Percentiles rank a stretch among this genome's conserved stretches.
phyloP scores from a whole-genome alignment of 805 yeast genomes.

The Starmera amethionina region DNA sequence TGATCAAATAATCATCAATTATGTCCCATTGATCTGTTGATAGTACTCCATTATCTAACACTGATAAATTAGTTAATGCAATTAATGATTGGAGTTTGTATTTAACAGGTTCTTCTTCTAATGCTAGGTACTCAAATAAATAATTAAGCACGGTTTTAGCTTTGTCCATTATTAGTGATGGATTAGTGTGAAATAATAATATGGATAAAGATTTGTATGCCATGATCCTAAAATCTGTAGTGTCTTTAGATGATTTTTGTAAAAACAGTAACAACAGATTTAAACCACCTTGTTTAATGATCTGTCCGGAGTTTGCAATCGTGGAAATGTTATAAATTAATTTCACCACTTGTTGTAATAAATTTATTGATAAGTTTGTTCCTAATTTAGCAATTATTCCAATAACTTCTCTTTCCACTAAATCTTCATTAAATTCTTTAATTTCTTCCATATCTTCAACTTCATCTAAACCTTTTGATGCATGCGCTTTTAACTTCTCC shows the following conservation, averaged over 20 bases:
- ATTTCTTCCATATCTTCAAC: conserved; percentile 9
- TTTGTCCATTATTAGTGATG: conserved; percentile 31
- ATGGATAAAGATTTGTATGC: conserved; percentile 35
- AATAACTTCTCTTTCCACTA: conserved; percentile 13
- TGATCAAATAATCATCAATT: conserved; percentile 33
- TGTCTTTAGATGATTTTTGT: conserved; percentile 5
- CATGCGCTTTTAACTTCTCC: conserved; percentile 21
- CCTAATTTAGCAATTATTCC: conserved; percentile 5
- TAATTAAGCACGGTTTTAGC: conserved; percentile 32
- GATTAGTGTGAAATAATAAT: conserved; percentile 35
- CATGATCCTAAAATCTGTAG: conserved; percentile 1
- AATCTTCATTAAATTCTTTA: conserved; percentile 10
- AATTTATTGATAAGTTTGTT: conserved; percentile 10
- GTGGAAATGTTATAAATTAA: conserved; percentile 22
- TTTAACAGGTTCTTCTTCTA: conserved; percentile 15
- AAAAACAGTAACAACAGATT: conserved; percentile 29
- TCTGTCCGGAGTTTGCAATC: conserved; percentile 15
- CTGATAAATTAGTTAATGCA: conserved; percentile 60
- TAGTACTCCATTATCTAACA: conserved; percentile 30
- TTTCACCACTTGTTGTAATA: conserved; percentile 20
- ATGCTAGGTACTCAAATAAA: conserved; percentile 30
- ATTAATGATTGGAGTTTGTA: conserved; percentile 45
- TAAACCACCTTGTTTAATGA: conserved; percentile 39
- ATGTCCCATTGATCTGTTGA: conserved; percentile 29
- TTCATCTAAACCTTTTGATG: conserved; percentile 19